Base-by-base conservation (phyloP, 2,329 filamentous ascomycete species). In the Talaromyces sp. region DNA sequence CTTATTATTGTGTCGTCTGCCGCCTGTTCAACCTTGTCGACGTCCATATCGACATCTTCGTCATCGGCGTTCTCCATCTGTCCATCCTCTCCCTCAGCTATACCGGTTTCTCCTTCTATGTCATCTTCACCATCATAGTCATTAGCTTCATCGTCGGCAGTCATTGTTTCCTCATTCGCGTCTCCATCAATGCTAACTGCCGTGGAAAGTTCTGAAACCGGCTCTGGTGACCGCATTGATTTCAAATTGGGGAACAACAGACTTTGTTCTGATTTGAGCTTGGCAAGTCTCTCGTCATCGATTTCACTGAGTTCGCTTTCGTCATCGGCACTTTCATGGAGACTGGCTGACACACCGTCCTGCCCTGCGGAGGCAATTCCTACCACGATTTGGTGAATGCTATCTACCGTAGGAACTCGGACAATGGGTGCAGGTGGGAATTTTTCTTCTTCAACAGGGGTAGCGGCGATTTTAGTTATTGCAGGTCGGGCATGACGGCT, bases 231-330 rank as follows among this genome's bases (percentile, higher is more conserved):
- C 7, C 67, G 68, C 12, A 66, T 63, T 25, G 69, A 66, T 31
- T 63, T 64, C 23, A 73, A 46, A 40, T 70, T 70, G 3, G 71
- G 69, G 46, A 73, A 73, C 14, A 70, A 54, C 23, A 21, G 28
- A n/a, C 69, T 70, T 8, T 66, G 65, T 31, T 70, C 69, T 1
- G 42, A 58, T 21, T 67, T 64, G n/a, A 72, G 67, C 21, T 69
- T 75, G 16, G 70, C 67, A 3, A 72, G 63, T 42, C 70, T 73
- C 40, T 72, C 70, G n/a, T 75, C 75, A 50, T 76, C 74, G 9
- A 87, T 83, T 65, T 90, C 88, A 59, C 86, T 89, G 0, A 90
- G 77, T 65, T 89, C 87, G 69, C 86, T 89, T 72, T 90, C 87
- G 61, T 88, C 86, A 65, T 89, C 87, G 0, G 84, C 87, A 44